Conservation (phyloP, 176 grass and related monocot species). For the Triticum turgidum region DNA sequence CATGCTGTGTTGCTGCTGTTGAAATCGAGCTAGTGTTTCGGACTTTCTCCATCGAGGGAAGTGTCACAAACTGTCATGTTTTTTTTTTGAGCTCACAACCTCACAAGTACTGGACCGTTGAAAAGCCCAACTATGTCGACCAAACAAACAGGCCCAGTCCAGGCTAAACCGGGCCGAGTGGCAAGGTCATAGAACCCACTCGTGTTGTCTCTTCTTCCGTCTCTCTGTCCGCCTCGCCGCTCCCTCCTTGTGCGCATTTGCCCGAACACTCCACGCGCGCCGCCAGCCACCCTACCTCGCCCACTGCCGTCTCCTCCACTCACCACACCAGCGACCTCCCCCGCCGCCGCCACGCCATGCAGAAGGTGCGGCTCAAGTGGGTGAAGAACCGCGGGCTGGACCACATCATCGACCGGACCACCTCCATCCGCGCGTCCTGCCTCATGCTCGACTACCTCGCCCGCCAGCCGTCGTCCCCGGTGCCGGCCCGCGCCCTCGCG, state of each 20-base stretch:
- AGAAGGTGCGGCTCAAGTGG: slow-evolving; percentile 94
- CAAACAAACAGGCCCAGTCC: background rate
- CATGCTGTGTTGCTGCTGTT: background rate
- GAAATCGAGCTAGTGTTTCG: background rate
- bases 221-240: background rate
- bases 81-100: too few species aligned
- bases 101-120: background rate
- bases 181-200: background rate
- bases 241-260: slow-evolving; percentile 23
- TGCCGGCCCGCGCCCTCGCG: slow-evolving; percentile 69
- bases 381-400: slow-evolving; percentile 95
- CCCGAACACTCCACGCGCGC: slow-evolving; percentile 22
- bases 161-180: background rate
- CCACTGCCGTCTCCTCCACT: background rate
- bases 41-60: background rate
- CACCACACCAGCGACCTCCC: background rate
- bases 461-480: slow-evolving; percentile 38
- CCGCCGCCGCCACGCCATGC: slow-evolving; percentile 21
- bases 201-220: background rate
- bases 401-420: slow-evolving; percentile 82
- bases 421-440: slow-evolving; percentile 76
- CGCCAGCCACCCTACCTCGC: background rate
- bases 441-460: slow-evolving; percentile 77
- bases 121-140: background rate
- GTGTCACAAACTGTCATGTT: too few species aligned